Conservation (phyloP, 1,284 basidiomycete species). For the Quambalaria eucalypti region DNA sequence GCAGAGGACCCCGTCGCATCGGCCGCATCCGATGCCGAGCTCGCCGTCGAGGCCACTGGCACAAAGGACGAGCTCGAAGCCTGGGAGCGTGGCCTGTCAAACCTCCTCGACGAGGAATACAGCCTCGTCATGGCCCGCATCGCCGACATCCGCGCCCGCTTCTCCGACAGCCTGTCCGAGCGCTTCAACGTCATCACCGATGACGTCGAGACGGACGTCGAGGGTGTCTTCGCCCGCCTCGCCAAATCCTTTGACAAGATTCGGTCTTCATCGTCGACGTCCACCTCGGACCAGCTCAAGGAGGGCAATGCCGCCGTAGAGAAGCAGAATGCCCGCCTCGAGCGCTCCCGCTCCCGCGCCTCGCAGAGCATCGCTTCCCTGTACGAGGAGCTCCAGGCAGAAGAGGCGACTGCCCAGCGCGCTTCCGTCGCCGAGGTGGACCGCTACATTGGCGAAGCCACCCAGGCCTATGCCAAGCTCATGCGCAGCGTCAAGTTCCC, state of each 20-base stretch:
- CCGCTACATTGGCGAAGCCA: conserved; percentile 20
- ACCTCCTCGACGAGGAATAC: conserved; percentile 34
- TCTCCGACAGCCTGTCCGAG: conserved; percentile 25
- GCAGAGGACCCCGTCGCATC: conserved; percentile 18
- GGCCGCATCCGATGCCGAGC: conserved; percentile 31
- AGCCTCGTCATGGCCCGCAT: conserved; percentile 22
- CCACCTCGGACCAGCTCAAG: conserved; percentile 10
- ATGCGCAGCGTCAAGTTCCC: conserved; percentile 37
- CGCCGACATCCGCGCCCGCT: conserved; percentile 16
- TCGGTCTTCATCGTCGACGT: too few relatives aligned
- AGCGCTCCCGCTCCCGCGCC: conserved; percentile 5
- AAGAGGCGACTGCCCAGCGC: conserved; percentile 25
- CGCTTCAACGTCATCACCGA: conserved; percentile 31
- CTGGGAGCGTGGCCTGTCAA: conserved; percentile 27
- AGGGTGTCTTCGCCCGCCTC: conserved; percentile 21
- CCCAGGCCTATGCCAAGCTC: conserved; percentile 22
- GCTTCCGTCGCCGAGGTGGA: conserved; percentile 26
- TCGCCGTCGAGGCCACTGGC: conserved; percentile 26
- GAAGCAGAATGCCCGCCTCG: conserved; percentile 20
- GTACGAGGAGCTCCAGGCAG: conserved; percentile 2
- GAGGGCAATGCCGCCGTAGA: conserved; percentile 13
- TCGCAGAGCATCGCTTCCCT: conserved; percentile 3
- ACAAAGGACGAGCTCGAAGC: conserved; percentile 30
- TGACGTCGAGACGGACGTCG: conserved; percentile 34
- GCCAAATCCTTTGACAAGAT: conserved; percentile 27